These are phyloP conservation scores for Zymoseptoria passerinii DNA, from an alignment of 2,329 filamentous ascomycete species.

Conservation along the genomic window DNA sequence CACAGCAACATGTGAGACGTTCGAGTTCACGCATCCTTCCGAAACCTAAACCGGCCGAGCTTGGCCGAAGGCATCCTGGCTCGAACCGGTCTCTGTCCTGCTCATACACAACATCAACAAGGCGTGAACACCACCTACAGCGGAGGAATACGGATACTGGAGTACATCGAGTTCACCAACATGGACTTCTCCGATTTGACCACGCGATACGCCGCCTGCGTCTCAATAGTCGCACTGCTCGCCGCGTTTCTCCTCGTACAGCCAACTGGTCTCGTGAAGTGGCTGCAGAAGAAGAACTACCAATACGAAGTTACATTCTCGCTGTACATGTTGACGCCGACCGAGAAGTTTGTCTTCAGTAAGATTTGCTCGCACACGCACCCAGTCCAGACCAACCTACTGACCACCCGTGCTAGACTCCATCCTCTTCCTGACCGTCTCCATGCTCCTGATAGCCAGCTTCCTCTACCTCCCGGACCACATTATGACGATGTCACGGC, in stretches of 20 bases:
- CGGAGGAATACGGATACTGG: background rate
- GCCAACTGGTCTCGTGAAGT: conserved; percentile 57
- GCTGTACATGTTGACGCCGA: conserved; percentile 93
- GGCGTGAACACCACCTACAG: background rate
- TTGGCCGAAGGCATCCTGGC: background rate
- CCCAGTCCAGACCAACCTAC: background rate
- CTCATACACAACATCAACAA: background rate
- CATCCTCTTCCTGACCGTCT: conserved; percentile 80
- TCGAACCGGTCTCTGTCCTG: background rate
- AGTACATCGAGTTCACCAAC: background rate
- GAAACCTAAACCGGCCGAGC: background rate
- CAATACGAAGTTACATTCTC: conserved; percentile 97
- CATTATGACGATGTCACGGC: conserved; percentile 68
- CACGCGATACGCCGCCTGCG: conserved; percentile 46
- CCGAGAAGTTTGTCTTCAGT: conserved; percentile 98
- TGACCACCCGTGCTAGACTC: conserved; percentile 53
- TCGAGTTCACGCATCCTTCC: background rate
- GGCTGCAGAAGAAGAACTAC: conserved; percentile 92
- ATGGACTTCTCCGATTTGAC: conserved; percentile 16
- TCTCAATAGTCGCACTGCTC: conserved; percentile 48
- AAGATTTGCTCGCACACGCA: conserved; percentile 33
- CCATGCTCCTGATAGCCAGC: conserved; percentile 76
- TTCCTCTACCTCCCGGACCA: conserved; percentile 93
- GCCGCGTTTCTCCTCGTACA: conserved; percentile 36
- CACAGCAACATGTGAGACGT: background rate